Evolutionary conservation across 345 rosid genomes (phyloP).

Genomic region (Noccaea bulbosa): DNA sequence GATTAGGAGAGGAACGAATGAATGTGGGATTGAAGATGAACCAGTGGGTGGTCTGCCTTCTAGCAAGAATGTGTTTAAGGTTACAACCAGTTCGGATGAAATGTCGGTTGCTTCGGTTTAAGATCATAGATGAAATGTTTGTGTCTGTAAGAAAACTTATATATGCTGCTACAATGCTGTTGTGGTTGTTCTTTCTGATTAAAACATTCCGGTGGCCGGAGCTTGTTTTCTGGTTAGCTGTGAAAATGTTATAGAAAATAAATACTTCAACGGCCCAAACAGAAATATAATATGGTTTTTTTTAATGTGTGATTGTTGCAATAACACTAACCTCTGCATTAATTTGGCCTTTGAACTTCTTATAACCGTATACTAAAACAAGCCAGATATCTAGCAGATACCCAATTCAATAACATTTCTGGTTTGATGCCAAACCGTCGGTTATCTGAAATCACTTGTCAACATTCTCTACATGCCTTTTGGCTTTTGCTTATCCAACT

Average conservation of each 20-base stretch:
- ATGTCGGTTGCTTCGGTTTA: constrained; percentile 50
- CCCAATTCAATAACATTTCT: too few species aligned
- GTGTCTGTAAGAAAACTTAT: constrained; percentile 17
- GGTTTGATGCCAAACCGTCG: too few species aligned
- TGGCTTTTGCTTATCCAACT: too few species aligned
- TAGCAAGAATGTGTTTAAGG: constrained; percentile 62
- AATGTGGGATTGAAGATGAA: constrained; percentile 86
- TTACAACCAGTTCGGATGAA: constrained; percentile 45
- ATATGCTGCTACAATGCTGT: not conserved
- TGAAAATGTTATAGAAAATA: constrained; percentile 30
- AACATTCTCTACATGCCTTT: too few species aligned
- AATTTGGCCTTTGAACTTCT: too few species aligned
- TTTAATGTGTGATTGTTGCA: too few species aligned
- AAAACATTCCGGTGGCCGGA: constrained; percentile 28
- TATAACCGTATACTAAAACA: too few species aligned
- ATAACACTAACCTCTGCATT: too few species aligned
- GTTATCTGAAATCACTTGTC: too few species aligned
- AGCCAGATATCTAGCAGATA: too few species aligned
- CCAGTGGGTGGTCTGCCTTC: constrained; percentile 87
- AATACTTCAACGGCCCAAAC: constrained; percentile 8
- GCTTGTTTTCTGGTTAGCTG: constrained; percentile 31
- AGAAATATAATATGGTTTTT: constrained; percentile 10
- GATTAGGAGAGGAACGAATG: constrained; percentile 87
- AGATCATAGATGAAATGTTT: constrained; percentile 22
- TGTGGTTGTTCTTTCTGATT: constrained; percentile 22